Evolutionary conservation across 2,329 filamentous ascomycete species (phyloP), one percentile per base, ranked within the genome.

Genomic region (Teratosphaeria epicoccoides): DNA sequence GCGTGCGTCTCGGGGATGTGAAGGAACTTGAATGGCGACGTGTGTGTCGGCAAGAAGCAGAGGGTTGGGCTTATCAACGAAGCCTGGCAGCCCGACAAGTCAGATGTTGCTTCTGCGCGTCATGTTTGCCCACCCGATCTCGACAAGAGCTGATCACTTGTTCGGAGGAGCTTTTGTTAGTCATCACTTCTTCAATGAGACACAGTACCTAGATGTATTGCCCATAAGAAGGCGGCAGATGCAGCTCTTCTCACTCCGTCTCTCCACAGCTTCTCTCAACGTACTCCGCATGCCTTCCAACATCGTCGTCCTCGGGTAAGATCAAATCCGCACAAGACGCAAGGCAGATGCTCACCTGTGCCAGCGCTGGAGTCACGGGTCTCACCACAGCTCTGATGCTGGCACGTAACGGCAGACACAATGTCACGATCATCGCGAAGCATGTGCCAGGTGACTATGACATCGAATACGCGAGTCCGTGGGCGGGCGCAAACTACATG

Each of bases 381-480:
- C 73, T 86, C 49, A 85, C 83, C 2, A 83, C 81, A 1, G 82
- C 83, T 29, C 71, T 83, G 23, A 68, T 81, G 14, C 70, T 85
- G 12, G 82, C 82, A 11, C 73, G 74, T 53, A 75, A 81, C 59
- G 68, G 71, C 4, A 62, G 69, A 10, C 76, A 83, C 59, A 72
- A 73, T 24, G 70, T 94, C 57, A 89, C 86, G 0, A 74, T 94
- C 29, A 74, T 88, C 26, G 85, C 88, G 4, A 94, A 91, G 64
- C 86, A 95, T 66, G 93, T 95, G 85, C 90, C 90, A 0, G 90
- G 90, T 29, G 90, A 96, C 72, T 93, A 91, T 68, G 86, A 91
- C 59, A 84, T 90, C 59, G 85, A 94, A 73, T 96, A 95, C 67
- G 84, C 87, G 0, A 94, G 87, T 5, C 88, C 88, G 0, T 94